These are phyloP conservation scores for Ophiostoma ulmi DNA, from an alignment of 2,329 filamentous ascomycete genomes.

Conservation along the genomic window DNA sequence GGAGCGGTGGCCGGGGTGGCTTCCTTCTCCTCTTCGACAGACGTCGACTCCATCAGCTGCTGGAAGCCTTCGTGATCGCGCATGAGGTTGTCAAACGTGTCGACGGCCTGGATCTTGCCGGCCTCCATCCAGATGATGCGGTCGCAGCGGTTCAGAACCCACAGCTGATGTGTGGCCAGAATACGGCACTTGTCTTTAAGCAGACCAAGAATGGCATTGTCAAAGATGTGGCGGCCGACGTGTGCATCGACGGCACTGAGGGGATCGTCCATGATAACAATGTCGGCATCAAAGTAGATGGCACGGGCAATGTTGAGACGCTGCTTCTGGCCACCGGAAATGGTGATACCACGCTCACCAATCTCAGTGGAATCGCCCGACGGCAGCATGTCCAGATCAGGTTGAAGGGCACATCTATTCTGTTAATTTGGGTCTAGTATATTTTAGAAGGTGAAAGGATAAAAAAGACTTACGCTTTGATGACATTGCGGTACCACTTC, in stretches of 20 bases:
- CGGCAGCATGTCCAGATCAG: slow-evolving; percentile 90
- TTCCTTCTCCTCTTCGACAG: slow-evolving; percentile 61
- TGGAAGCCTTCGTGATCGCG: slow-evolving; percentile 70
- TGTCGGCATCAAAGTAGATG: slow-evolving; percentile 64
- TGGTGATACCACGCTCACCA: slow-evolving; percentile 89
- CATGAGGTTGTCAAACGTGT: slow-evolving; percentile 88
- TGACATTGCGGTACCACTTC: slow-evolving; percentile 77
- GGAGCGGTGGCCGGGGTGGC: slow-evolving; percentile 35
- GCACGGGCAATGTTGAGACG: slow-evolving; percentile 86
- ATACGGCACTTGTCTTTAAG: slow-evolving; percentile 85
- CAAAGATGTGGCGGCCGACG: slow-evolving; percentile 74
- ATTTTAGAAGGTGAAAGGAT: background rate
- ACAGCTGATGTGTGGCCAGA: slow-evolving; percentile 89
- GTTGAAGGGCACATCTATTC: slow-evolving; percentile 63
- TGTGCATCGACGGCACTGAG: slow-evolving; percentile 65
- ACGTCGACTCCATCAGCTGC: slow-evolving; percentile 78
- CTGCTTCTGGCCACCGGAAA: slow-evolving; percentile 93
- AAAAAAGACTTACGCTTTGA: slow-evolving; percentile 52
- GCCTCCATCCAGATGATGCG: slow-evolving; percentile 90
- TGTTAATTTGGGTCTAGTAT: background rate
- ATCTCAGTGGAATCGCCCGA: slow-evolving; percentile 86
- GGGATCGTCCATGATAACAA: slow-evolving; percentile 65
- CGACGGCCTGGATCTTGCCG: slow-evolving; percentile 75
- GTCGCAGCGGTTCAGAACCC: slow-evolving; percentile 85
- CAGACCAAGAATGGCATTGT: slow-evolving; percentile 85